Conservation (phyloP, 2,329 filamentous ascomycete species). For the Colletotrichum sp. region DNA sequence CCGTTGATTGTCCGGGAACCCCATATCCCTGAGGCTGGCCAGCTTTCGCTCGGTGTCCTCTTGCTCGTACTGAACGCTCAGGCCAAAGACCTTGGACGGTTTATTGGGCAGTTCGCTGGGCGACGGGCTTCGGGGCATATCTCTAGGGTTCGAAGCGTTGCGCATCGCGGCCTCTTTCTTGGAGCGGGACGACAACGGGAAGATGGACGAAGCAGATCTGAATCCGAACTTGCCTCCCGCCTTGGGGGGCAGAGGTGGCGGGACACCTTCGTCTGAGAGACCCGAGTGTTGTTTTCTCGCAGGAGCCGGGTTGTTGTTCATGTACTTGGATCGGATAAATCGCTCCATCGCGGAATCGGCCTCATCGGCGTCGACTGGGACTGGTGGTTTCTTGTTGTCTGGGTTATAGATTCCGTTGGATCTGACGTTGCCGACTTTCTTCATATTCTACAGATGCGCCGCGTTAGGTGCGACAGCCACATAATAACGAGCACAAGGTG, state of each 20-base stretch:
- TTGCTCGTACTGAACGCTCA: slow-evolving; percentile 61
- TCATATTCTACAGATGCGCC: slow-evolving; percentile 77
- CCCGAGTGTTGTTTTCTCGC: slow-evolving; percentile 46
- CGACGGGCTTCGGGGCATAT: slow-evolving; percentile 34
- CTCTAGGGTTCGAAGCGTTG: slow-evolving; percentile 24
- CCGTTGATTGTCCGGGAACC: slow-evolving; percentile 82
- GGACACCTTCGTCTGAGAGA: slow-evolving; percentile 61
- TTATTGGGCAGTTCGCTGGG: slow-evolving; percentile 59
- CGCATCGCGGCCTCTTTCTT: slow-evolving; percentile 55
- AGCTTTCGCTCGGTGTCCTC: slow-evolving; percentile 79
- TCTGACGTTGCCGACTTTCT: slow-evolving; percentile 81
- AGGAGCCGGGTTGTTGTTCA: slow-evolving; percentile 55
- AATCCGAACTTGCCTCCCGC: slow-evolving; percentile 67
- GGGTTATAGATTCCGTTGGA: slow-evolving; percentile 94
- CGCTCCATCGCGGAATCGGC: slow-evolving; percentile 93
- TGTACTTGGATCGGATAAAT: slow-evolving; percentile 94
- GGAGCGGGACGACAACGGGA: slow-evolving; percentile 65
- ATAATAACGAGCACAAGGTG: not conserved
- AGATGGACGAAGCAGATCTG: slow-evolving; percentile 69
- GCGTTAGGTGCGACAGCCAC: not conserved
- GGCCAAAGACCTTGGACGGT: slow-evolving; percentile 72
- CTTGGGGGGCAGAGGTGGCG: slow-evolving; percentile 67
- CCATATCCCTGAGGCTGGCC: slow-evolving; percentile 83
- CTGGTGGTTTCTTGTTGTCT: slow-evolving; percentile 78
- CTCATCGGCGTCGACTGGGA: slow-evolving; percentile 91